Conservation (phyloP, 257 asterid genomes). For the Linderniella brevidens region DNA sequence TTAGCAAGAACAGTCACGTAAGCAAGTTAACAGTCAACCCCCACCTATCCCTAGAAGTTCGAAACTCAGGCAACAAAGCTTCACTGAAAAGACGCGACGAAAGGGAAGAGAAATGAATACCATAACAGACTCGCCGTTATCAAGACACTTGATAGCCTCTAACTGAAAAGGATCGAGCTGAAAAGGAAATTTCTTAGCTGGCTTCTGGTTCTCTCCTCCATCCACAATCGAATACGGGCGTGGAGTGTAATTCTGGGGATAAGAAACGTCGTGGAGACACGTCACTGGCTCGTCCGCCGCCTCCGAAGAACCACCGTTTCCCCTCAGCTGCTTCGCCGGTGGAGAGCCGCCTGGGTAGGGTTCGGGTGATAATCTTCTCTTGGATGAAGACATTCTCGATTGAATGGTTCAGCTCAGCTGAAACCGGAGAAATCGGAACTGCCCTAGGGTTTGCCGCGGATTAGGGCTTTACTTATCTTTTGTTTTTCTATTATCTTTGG, state of each 20-base stretch:
- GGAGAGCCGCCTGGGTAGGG: no score
- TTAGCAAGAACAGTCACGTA: background rate
- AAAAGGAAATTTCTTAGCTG: constrained; percentile 74
- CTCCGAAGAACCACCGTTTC: constrained; percentile 17
- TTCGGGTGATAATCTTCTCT: no score
- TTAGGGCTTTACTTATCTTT: no score
- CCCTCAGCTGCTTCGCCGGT: constrained; percentile 22
- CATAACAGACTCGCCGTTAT: constrained; percentile 82
- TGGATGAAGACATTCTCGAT: no score
- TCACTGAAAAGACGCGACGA: background rate
- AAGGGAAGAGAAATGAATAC: constrained; percentile 15
- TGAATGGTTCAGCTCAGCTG: no score
- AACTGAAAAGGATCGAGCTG: constrained; percentile 77
- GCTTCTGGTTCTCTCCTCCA: constrained; percentile 22
- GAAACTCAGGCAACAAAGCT: background rate
- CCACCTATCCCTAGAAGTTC: background rate
- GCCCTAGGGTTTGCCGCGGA: no score
- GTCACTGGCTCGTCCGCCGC: constrained; percentile 44
- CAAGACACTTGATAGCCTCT: constrained; percentile 76
- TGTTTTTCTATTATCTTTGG: no score
- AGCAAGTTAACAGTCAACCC: background rate
- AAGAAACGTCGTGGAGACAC: constrained; percentile 78
- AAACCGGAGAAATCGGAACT: no score
- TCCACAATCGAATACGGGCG: constrained; percentile 17
- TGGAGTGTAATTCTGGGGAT: constrained; percentile 57